Base-by-base conservation (phyloP, 192 early-diverging fungal species). In the Coemansia sp. region DNA sequence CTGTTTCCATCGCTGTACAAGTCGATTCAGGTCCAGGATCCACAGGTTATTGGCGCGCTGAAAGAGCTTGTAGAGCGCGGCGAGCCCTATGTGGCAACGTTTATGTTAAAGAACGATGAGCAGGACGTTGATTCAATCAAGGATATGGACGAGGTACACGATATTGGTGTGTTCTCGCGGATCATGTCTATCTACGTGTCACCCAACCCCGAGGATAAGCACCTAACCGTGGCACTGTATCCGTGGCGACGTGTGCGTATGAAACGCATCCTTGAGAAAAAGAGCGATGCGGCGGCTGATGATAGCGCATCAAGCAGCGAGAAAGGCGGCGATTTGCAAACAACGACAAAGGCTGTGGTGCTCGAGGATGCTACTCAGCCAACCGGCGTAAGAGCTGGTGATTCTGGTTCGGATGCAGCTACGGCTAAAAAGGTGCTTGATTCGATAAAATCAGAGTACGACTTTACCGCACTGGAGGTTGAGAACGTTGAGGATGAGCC, bases 1-100 rank as follows among this genome's bases (percentile, higher is more conserved):
- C 78, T 98, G 22, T 98, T 98, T 64, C 97, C 97, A 21, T 95
- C 95, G 25, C 95, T 96, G 71, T 99, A 97, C 84, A 99, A 99
- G 82, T 93, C 95, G 6, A 89, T 99, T 24, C 94, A 94, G 24
- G 94, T 99, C 58, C 95, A 96, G 74, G 92, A 97, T 68, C 94
- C 94, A 0, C 81, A 91, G 48, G 94, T 94, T 3, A 96, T 92
- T 50, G 86, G 88, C 27, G 94, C 97, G 2, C 91, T 99, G 51
- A 92, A 97, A 68, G 89, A 93, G 60, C 75, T 99, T 21, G 84
- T 96, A 57, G 90, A 94, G 69, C 88, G 93, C 27, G 88, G 92
- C 5, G 92, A 97, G 76, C 95, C 97, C n/a, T 99, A 97, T 69
- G 88, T 99, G 4, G 95, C 93, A 16, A 94, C 96, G 14, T 96